Evolutionary conservation across 805 yeast species (phyloP), one percentile per base, ranked within the genome.

Genomic region (Candida hungchunana): DNA sequence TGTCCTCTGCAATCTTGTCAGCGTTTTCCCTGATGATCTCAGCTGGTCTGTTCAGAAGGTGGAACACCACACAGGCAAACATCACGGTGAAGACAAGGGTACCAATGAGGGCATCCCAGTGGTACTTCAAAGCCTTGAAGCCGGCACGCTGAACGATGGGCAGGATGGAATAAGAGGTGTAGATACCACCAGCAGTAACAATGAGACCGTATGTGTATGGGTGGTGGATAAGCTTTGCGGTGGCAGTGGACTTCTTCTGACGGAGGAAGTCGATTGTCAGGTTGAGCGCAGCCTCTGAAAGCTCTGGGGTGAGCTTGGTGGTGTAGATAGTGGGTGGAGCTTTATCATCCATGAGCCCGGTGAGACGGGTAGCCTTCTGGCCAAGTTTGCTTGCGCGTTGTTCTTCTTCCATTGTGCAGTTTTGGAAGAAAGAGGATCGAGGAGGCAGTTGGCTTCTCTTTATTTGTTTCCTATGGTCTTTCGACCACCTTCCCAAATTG

Each of bases 271-370:
- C 93, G 39, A 83, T 76, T 20, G 80, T 75, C 40, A 82, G 58
- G 39, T 75, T 77, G 36, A 79, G 51, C 1, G 80, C 74, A 9
- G 83, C 83, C 29, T 74, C 72, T 1, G 81, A 66, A 26, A 67
- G 64, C 20, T 71, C 75, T 1, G 89, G 89, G 6, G 62, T 64
- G 33, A 84, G 62, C 2, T 59, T 55, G 1, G 72, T 50, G 24
- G 75, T 63, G 30, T 58, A 62, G 25, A 83, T 72, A 1, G 73
- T 72, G 9, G 86, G 66, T 12, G 76, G 71, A 1, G 68, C 69
- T 23, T 67, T 62, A 1, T 50, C 58, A 40, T 77, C 73, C 36
- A 83, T 57, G 6, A 88, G 86, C 43, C 66, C 60, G 43, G 67
- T 67, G 40, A 77, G 66, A 32, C 71, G 65, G 15, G 75, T 69